Percentiles rank a stretch among this genome's conserved stretches.
Evolutionary conservation across 2,329 filamentous ascomycete genomes (phyloP).

Genomic region (Beauveria pseudobassiana): DNA sequence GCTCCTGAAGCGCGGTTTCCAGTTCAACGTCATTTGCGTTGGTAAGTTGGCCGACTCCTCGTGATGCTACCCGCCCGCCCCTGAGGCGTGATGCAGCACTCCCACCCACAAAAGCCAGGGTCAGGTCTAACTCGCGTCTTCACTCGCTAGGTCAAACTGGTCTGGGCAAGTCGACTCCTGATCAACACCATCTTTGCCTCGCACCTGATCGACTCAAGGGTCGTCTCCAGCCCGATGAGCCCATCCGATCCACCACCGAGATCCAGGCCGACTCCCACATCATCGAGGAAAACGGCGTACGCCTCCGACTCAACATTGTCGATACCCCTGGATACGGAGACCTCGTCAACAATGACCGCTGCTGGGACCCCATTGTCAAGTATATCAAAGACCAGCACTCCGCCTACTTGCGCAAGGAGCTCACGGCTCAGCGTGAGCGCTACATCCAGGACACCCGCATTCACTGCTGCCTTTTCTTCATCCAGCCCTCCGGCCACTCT

Average conservation of each 20-base stretch:
- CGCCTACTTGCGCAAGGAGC: constrained; percentile 97
- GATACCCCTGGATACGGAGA: constrained; percentile 98
- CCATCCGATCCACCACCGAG: constrained; percentile 90
- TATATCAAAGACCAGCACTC: constrained; percentile 99
- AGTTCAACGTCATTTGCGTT: constrained; percentile 99
- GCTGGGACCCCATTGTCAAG: constrained; percentile 99
- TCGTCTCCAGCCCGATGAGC: constrained; percentile 84
- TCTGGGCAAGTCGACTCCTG: constrained; percentile 92
- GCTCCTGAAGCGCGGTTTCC: constrained; percentile 98
- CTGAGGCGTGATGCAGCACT: constrained; percentile 12
- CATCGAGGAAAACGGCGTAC: constrained; percentile 98
- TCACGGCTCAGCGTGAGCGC: constrained; percentile 95
- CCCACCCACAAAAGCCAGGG: constrained; percentile 2
- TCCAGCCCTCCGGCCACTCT: constrained; percentile 94
- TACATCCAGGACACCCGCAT: constrained; percentile 99
- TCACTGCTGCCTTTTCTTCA: constrained; percentile 99
- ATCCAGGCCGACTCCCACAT: constrained; percentile 97
- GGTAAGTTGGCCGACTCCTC: constrained; percentile 51
- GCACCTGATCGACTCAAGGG: constrained; percentile 98
- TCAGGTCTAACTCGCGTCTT: constrained; percentile 13
- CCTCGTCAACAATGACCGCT: constrained; percentile 99
- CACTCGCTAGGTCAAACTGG: constrained; percentile 75
- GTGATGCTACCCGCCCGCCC: constrained; percentile 1
- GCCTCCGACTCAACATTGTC: constrained; percentile 95
- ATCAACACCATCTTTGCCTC: constrained; percentile 99